Evolutionary conservation across 2,329 filamentous ascomycete genomes (phyloP).

Genomic region (Fusarium agapanthi): DNA sequence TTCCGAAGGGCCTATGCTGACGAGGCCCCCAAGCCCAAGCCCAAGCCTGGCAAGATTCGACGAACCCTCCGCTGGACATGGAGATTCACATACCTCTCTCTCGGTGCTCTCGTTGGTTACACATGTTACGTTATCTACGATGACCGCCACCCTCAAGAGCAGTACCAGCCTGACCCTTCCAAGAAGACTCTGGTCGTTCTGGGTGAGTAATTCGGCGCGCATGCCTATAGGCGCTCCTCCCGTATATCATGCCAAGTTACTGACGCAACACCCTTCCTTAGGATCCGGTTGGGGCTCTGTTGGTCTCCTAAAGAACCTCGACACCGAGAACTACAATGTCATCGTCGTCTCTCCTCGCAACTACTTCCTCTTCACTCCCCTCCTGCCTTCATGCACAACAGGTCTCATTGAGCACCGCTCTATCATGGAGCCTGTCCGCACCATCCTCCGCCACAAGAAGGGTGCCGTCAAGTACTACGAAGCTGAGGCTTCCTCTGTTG

Average conservation of each 20-base stretch:
- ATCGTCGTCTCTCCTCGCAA: conserved; percentile 97
- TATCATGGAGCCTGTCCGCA: conserved; percentile 98
- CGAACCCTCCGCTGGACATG: conserved; percentile 80
- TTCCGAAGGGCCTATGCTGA: conserved; percentile 62
- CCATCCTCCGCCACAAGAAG: conserved; percentile 95
- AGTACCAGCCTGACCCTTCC: conserved; percentile 78
- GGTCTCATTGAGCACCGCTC: conserved; percentile 98
- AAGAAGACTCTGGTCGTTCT: conserved; percentile 99
- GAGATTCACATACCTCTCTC: conserved; percentile 81
- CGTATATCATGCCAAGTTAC: conserved; percentile 23
- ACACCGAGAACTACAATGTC: conserved; percentile 99
- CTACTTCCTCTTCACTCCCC: conserved; percentile 99
- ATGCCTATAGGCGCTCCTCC: neutral
- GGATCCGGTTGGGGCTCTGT: conserved; percentile 97
- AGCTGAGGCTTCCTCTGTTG: conserved; percentile 94
- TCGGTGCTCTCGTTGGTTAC: conserved; percentile 74
- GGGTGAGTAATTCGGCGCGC: conserved; percentile 64
- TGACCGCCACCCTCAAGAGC: conserved; percentile 81
- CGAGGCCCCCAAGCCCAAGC: conserved; percentile 57
- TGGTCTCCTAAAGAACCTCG: conserved; percentile 96
- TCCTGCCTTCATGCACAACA: conserved; percentile 96
- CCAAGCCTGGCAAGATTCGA: conserved; percentile 68
- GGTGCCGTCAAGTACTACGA: conserved; percentile 96
- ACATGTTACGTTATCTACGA: conserved; percentile 84
- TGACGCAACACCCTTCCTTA: conserved; percentile 51